phyloP scores from a whole-genome alignment of 78 protist genomes.

The Dictyostelium brefeldianum region DNA sequence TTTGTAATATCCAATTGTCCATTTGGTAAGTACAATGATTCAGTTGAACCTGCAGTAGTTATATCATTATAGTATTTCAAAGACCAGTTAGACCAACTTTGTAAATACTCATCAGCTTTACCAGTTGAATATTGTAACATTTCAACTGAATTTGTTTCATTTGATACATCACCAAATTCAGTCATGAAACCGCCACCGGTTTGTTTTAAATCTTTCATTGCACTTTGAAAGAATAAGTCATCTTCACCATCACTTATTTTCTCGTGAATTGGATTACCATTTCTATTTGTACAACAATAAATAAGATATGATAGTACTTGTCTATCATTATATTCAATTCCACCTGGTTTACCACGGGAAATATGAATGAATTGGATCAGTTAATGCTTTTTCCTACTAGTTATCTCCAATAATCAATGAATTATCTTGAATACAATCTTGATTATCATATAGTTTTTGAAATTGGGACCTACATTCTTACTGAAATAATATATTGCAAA shows the following conservation, averaged over 20 bases:
- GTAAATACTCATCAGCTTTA: conserved; percentile 53
- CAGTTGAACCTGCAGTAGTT: conserved; percentile 79
- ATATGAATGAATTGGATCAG: conserved; percentile 31
- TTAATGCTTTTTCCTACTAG: conserved; percentile 81
- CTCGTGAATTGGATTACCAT: conserved; percentile 47
- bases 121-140: conserved; percentile 32
- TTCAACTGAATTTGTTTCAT: conserved; percentile 41
- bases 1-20: conserved; percentile 68
- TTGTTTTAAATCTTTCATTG: conserved; percentile 52
- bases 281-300: conserved; percentile 65
- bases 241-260: conserved; percentile 50
- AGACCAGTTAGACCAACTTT: conserved; percentile 83
- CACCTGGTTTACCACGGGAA: conserved; percentile 85
- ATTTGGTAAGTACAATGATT: conserved; percentile 53
- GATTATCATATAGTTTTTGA: conserved; percentile 83
- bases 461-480: conserved; percentile 54
- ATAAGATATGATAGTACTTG: conserved; percentile 67
- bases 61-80: conserved; percentile 83
- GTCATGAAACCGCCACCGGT: conserved; percentile 85
- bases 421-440: conserved; percentile 64
- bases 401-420: too few species aligned
- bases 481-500: conserved; percentile 83
- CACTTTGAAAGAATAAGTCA: conserved; percentile 8
- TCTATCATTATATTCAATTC: conserved; percentile 77
- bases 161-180: conserved; percentile 78